Evolutionary conservation across 441 rosid genomes (phyloP), one percentile per base, ranked within the genome.

Genomic region (Melianthus villosus): DNA sequence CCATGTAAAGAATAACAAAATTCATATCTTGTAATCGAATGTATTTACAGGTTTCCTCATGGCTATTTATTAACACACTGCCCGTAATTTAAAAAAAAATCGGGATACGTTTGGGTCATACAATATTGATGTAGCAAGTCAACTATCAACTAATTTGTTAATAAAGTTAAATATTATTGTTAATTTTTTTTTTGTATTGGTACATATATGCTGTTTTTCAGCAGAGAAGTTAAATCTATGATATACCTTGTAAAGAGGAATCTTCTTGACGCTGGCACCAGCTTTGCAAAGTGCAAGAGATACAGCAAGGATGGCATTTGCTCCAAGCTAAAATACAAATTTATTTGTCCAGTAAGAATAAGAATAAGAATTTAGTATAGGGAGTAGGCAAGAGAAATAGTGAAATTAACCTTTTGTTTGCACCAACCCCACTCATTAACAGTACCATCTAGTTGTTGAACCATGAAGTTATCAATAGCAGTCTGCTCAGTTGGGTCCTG

Each of bases 401-500:
- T 10, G 9, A 6, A 40, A 17, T 7, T 9, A 48, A 89, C 98
- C 96, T 89, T 89, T 47, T 84, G 94, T 45, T 89, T 89, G 75
- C 98, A 89, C 98, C 98, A 89, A 16, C 96, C 98, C 96, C 98
- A 89, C 62, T 84, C 98, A 7, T 84, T 89, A 8, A 71, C 74
- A 31, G 96, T 89, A 49, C 94, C 96, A 46, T 89, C 98, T 32
- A 84, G 94, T 48, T 81, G 73, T 43, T 84, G 94, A 49, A 89
- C 98, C 96, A 89, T 81, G 58, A 51, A 65, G 48, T 73, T 77
- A 37, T 89, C 98, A 52, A 84, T 69, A 28, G 62, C 89, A 47
- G 64, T 46, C 60, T 84, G 98, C 37, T 89, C 78, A 27, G 82
- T 65, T 57, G 98, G 98, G 65, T 89, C 84, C 96, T 89, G 59